These are phyloP conservation scores for Salvia sclarea DNA, from an alignment of 305 asterid genomes.

Conservation along the genomic window DNA sequence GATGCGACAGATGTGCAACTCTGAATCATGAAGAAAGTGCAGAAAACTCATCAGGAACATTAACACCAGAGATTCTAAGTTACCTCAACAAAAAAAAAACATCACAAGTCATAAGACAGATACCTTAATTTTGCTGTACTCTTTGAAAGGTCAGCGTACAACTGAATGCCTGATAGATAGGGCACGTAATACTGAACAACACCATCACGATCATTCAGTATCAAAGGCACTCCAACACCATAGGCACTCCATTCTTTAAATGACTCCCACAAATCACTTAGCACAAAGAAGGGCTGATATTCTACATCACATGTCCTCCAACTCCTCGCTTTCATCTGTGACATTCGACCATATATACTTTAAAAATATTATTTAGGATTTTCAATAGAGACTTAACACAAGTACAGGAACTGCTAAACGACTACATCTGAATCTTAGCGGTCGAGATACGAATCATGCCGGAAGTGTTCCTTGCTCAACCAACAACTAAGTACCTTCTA, in stretches of 20 bases:
- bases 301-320: constrained; percentile 70
- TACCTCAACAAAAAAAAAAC: not conserved
- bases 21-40: not conserved
- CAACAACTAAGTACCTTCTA: not conserved
- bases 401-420: not conserved
- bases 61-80: not conserved
- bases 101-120: constrained; percentile 21
- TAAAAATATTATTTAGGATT: not conserved
- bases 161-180: constrained; percentile 87
- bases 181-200: constrained; percentile 95
- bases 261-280: constrained; percentile 91
- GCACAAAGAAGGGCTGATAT: constrained; percentile 69
- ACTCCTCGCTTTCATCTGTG: constrained; percentile 39
- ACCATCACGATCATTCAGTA: constrained; percentile 65
- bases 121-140: constrained; percentile 70
- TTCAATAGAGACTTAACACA: not conserved
- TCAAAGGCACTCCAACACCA: constrained; percentile 94
- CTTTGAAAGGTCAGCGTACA: constrained; percentile 71
- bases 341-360: constrained; percentile 1
- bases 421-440: not conserved
- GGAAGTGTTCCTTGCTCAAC: not conserved
- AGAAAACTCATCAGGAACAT: not conserved
- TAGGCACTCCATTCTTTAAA: constrained; percentile 97
- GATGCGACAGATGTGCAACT: not conserved
- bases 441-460: not conserved